Percentiles rank a stretch among this genome's conserved stretches.
Evolutionary conservation across 2,329 filamentous ascomycete species (phyloP).

Genomic region (Beauveria sp.): DNA sequence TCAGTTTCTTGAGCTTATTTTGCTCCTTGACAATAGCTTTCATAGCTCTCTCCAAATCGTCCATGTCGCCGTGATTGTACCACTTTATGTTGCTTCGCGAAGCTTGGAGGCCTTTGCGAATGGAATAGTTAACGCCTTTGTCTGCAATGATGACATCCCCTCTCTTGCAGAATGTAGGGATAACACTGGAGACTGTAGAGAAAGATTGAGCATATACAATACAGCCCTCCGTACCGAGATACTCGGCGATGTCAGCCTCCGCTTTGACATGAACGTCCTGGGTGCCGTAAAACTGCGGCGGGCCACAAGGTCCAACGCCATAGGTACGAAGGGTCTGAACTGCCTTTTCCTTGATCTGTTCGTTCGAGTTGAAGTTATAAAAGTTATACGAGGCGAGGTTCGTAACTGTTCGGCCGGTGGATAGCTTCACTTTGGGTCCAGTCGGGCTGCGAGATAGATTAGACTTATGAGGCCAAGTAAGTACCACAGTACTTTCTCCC

Average conservation of each 20-base stretch:
- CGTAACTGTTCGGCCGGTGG: slow-evolving; percentile 80
- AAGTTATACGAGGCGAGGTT: slow-evolving; percentile 96
- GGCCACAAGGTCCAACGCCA: slow-evolving; percentile 92
- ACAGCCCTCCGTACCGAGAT: slow-evolving; percentile 77
- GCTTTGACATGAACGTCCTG: slow-evolving; percentile 98
- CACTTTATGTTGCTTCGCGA: slow-evolving; percentile 84
- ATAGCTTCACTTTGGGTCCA: slow-evolving; percentile 81
- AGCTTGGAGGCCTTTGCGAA: slow-evolving; percentile 90
- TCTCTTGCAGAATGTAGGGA: slow-evolving; percentile 93
- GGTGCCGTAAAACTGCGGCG: slow-evolving; percentile 95
- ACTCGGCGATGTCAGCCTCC: slow-evolving; percentile 85
- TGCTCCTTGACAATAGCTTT: slow-evolving; percentile 83
- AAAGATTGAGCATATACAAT: slow-evolving; percentile 97
- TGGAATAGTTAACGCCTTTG: slow-evolving; percentile 85
- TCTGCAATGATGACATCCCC: slow-evolving; percentile 97
- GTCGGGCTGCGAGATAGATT: slow-evolving; percentile 54
- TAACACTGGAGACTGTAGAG: slow-evolving; percentile 92
- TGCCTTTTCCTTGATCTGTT: slow-evolving; percentile 88
- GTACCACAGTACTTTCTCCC: neutral
- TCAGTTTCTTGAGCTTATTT: slow-evolving; percentile 74
- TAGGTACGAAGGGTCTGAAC: slow-evolving; percentile 91
- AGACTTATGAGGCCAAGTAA: neutral
- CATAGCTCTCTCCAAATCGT: slow-evolving; percentile 80
- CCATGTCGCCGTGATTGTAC: slow-evolving; percentile 96
- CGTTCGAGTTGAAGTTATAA: slow-evolving; percentile 93